Conservation (phyloP, 202 grass and related monocot genomes). For the Miscanthus sacchariflorus region DNA sequence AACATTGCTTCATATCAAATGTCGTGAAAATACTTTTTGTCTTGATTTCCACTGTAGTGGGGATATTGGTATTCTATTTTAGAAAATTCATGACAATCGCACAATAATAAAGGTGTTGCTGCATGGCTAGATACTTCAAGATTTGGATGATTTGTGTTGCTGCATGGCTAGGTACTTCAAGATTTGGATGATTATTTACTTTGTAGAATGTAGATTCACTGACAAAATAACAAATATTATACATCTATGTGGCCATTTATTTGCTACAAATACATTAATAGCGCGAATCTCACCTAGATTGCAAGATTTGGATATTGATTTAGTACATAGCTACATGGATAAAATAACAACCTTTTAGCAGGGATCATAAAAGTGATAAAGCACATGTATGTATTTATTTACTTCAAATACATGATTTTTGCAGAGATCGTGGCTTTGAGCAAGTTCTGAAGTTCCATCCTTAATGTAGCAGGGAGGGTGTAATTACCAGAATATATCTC, state of each 20-base stretch:
- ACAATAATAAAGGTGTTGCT: background rate
- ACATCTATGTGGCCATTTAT: background rate
- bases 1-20: background rate
- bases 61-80: constrained; percentile 10
- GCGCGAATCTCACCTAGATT: background rate
- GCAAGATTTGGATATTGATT: constrained; percentile 21
- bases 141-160: background rate
- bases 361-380: constrained; percentile 19
- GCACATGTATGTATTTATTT: constrained; percentile 1
- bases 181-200: constrained; percentile 20
- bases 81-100: constrained; percentile 19
- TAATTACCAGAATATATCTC: background rate
- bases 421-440: background rate
- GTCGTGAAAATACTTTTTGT: background rate
- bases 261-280: background rate
- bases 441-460: background rate
- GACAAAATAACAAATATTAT: constrained; percentile 5
- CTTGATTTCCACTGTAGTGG: background rate
- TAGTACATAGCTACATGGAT: constrained; percentile 9
- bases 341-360: constrained; percentile 13
- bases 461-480: background rate
- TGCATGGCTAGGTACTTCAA: background rate
- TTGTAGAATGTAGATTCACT: background rate
- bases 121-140: too few species aligned
- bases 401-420: background rate